A percentile compares a stretch with the other conserved stretches of the same genome.
These are phyloP conservation scores for Medicago lupulina DNA, from an alignment of 306 rosid genomes.

Conservation along the genomic window DNA sequence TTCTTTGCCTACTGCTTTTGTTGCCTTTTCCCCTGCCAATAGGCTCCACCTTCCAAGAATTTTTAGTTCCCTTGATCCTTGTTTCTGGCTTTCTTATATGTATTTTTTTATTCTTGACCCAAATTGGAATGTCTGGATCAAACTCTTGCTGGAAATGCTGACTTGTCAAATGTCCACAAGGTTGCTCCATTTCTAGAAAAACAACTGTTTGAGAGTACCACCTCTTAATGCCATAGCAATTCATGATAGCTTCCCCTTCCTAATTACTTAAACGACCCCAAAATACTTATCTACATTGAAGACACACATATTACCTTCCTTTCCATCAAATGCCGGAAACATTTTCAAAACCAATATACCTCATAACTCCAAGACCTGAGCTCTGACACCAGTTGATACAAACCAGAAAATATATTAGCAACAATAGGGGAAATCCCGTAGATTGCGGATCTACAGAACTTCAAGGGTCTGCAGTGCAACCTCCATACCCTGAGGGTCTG, in stretches of 20 bases:
- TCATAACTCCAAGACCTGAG: not conserved
- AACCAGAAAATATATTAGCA: not conserved
- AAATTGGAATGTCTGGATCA: not conserved
- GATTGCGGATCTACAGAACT: not conserved
- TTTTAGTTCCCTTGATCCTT: not conserved
- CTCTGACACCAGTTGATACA: not conserved
- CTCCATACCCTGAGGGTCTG: not conserved
- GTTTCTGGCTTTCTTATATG: not conserved
- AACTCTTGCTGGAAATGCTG: not conserved
- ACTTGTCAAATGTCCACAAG: not conserved
- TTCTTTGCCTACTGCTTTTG: not conserved
- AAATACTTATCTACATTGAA: slow-evolving; percentile 15
- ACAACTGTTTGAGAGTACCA: not conserved
- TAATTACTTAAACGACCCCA: not conserved
- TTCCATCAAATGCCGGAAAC: not conserved
- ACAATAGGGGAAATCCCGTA: not conserved
- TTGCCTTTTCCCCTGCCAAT: not conserved
- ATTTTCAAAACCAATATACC: not conserved
- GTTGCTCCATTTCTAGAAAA: slow-evolving; percentile 1
- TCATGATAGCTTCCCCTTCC: not conserved
- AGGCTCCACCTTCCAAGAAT: not conserved
- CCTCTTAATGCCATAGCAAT: not conserved
- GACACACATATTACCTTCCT: not conserved
- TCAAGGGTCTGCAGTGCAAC: not conserved
- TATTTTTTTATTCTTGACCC: no score